A percentile compares a stretch with the other conserved stretches of the same genome.
These are phyloP conservation scores for Sphagnum tenellum DNA, from an alignment of 225 moss, liverwort and hornwort species.

Conservation along the genomic window DNA sequence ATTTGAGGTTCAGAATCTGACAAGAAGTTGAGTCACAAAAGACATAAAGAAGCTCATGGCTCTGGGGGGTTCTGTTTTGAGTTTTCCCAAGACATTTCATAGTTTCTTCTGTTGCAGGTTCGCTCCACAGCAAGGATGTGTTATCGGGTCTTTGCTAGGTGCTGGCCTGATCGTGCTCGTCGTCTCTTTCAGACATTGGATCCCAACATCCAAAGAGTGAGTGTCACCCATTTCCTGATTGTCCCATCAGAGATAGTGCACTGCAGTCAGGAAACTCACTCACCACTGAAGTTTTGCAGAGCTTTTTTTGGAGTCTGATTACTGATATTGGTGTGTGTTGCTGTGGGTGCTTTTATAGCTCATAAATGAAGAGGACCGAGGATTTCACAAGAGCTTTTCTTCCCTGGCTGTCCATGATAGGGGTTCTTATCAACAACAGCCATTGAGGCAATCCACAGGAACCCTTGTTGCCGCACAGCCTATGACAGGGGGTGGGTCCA, in stretches of 20 bases:
- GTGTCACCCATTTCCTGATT: neutral
- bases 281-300: too few species aligned
- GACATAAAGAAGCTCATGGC: too few species aligned
- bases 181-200: conserved; percentile 45
- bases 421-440: conserved; percentile 18
- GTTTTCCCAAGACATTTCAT: neutral
- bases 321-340: too few species aligned
- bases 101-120: conserved; percentile 22
- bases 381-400: conserved; percentile 17
- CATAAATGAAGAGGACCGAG: conserved; percentile 45
- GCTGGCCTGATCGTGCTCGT: conserved; percentile 56
- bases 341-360: conserved; percentile 13
- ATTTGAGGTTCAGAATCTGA: too few species aligned
- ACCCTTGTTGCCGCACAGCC: conserved; percentile 7
- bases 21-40: too few species aligned
- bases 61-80: too few species aligned
- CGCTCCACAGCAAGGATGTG: conserved; percentile 50
- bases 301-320: too few species aligned
- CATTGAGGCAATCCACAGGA: conserved; percentile 15
- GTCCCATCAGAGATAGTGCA: too few species aligned
- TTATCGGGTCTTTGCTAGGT: conserved; percentile 53
- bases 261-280: too few species aligned
- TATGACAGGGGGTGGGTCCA: conserved; percentile 6
- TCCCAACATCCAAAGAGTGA: conserved; percentile 56
- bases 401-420: conserved; percentile 20